Evolutionary conservation across 2,329 filamentous ascomycete species (phyloP).

Genomic region (Aspergillus novofumigatus): DNA sequence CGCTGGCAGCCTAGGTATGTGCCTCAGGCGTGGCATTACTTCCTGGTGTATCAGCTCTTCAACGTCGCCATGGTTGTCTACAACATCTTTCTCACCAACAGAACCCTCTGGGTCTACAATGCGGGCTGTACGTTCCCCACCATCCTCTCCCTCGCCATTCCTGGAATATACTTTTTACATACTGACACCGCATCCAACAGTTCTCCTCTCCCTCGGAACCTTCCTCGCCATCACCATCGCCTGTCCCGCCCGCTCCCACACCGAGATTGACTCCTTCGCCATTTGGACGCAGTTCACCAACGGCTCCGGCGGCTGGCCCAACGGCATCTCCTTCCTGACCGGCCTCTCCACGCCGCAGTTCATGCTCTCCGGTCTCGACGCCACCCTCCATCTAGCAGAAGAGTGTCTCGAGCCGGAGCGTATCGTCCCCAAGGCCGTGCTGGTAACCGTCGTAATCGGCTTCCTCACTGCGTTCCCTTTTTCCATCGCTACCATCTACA

Average conservation of each 20-base stretch:
- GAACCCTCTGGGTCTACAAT: constrained; percentile 22
- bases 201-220: constrained; percentile 17
- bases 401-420: constrained; percentile 21
- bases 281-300: constrained; percentile 18
- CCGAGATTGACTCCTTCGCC: constrained; percentile 9
- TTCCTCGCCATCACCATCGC: constrained; percentile 19
- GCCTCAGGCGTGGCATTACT: constrained; percentile 18
- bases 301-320: constrained; percentile 20
- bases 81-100: constrained; percentile 18
- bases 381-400: constrained; percentile 20
- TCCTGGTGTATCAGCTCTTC: constrained; percentile 19
- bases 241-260: constrained; percentile 16
- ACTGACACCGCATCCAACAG: constrained; percentile 3
- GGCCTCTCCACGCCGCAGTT: constrained; percentile 22
- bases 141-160: too few relatives aligned
- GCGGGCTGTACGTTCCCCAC: constrained; percentile 13
- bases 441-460: constrained; percentile 17
- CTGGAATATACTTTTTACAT: not conserved
- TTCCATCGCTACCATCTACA: constrained; percentile 18
- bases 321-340: constrained; percentile 22
- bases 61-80: constrained; percentile 14
- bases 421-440: constrained; percentile 19
- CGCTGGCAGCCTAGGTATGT: constrained; percentile 18
- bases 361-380: constrained; percentile 22
- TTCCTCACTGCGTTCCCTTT: constrained; percentile 22